Evolutionary conservation across 1,284 basidiomycete species (phyloP), one percentile per base, ranked within the genome.

Genomic region (Rhodofomes roseus): DNA sequence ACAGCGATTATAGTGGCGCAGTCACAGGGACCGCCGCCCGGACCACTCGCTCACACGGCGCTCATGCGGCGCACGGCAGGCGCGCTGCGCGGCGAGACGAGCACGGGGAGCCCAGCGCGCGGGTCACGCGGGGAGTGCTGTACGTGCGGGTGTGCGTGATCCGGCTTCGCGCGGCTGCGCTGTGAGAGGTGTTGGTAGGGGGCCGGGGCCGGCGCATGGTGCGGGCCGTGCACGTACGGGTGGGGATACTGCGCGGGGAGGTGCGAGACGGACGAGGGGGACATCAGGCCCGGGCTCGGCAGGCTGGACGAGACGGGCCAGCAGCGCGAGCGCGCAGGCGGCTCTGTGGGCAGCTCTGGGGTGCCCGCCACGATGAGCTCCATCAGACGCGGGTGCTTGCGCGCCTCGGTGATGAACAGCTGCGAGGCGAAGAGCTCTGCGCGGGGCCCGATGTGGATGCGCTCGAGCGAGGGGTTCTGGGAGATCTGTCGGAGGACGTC

Each of bases 341-440:
- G 44, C 51, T 52, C 29, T 39, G 66, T 62, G 5, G 63, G 61
- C 39, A 62, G 57, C 55, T 52, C 29, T 34, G 68, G 64, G 8
- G 64, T 64, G 55, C 69, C 70, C 55, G 68, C 66, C 57, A 61
- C 62, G 63, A 72, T 66, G 62, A 72, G 68, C 43, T 65, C 68
- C 46, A 70, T 60, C 57, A 72, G 64, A n/a, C 68, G 65, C 39
- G 66, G 59, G 63, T 71, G 65, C 51, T 66, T 66, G 57, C 64
- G 63, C 16, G 70, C 70, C 62, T 69, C 66, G 23, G 65, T 60
- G 58, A 72, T 63, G 65, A 70, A 72, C 43, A 70, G 63, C 62
- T 72, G 68, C 11, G 67, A 65, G 50, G 66, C 67, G 50, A 65
- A 62, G 46, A 63, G 63, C 44, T 68, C 65, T 36, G 66, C 63